These are phyloP conservation scores for Didymella arachidicola DNA, from an alignment of 2,329 filamentous ascomycete species.

Conservation along the genomic window DNA sequence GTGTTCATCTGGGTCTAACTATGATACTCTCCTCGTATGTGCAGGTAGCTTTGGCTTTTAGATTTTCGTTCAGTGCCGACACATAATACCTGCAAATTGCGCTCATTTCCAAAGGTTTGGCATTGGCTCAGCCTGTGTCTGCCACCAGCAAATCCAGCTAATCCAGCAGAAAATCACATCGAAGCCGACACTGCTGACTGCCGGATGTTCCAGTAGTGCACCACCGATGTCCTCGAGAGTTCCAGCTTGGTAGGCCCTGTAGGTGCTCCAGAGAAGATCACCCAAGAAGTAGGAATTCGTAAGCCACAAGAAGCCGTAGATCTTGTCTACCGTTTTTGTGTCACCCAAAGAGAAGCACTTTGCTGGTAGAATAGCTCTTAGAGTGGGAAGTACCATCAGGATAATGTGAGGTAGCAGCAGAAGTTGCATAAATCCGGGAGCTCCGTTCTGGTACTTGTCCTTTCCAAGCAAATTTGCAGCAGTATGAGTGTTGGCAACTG, in stretches of 20 bases:
- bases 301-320: constrained; percentile 38
- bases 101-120: background rate
- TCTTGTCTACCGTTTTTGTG: constrained; percentile 29
- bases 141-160: constrained; percentile 46
- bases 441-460: constrained; percentile 40
- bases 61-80: background rate
- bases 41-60: background rate
- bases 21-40: background rate
- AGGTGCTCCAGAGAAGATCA: constrained; percentile 20
- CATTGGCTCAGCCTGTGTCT: constrained; percentile 1
- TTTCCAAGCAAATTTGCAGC: constrained; percentile 27
- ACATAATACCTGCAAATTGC: background rate
- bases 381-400: constrained; percentile 36
- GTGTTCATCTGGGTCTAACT: background rate
- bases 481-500: constrained; percentile 19
- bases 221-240: constrained; percentile 30
- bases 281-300: constrained; percentile 30
- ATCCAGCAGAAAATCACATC: constrained; percentile 50
- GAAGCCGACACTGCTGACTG: constrained; percentile 47
- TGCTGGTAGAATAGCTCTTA: constrained; percentile 35
- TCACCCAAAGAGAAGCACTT: constrained; percentile 29
- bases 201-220: constrained; percentile 45
- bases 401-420: constrained; percentile 43
- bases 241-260: constrained; percentile 27
- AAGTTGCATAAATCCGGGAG: constrained; percentile 39